A percentile compares a stretch with the other conserved stretches of the same genome.
These are phyloP conservation scores for Rhynchosporium secalis DNA, from an alignment of 2,329 filamentous ascomycete genomes.

Conservation along the genomic window DNA sequence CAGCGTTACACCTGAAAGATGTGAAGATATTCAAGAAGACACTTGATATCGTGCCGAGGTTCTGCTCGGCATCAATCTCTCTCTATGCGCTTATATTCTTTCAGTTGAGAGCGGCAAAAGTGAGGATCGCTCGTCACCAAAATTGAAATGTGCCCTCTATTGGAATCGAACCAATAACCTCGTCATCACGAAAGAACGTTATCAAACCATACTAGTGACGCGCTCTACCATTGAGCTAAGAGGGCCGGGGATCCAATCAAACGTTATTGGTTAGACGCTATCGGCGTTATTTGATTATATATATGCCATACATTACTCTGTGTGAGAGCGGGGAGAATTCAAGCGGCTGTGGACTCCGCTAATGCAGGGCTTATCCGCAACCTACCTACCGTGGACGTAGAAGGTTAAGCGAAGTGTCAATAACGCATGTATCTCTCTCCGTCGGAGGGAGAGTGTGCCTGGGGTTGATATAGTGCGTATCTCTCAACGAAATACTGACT, in stretches of 20 bases:
- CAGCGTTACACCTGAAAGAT: too few relatives aligned
- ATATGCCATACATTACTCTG: neutral
- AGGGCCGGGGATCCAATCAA: neutral
- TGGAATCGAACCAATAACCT: conserved; percentile 17
- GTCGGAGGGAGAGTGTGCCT: too few relatives aligned
- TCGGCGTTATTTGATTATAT: conserved; percentile 1
- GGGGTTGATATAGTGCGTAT: too few relatives aligned
- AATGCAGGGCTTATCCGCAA: conserved; percentile 3
- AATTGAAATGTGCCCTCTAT: neutral
- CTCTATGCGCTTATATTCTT: too few relatives aligned
- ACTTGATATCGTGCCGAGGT: too few relatives aligned
- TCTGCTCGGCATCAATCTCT: too few relatives aligned
- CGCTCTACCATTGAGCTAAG: conserved; percentile 16
- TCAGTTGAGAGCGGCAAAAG: neutral
- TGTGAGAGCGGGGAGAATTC: neutral
- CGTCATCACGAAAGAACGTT: neutral
- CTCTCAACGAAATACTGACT: too few relatives aligned
- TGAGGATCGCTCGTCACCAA: neutral
- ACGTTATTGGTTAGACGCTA: neutral
- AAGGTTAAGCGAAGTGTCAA: too few relatives aligned
- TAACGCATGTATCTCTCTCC: too few relatives aligned
- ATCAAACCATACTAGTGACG: conserved; percentile 3
- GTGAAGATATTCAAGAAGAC: too few relatives aligned
- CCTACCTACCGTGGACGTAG: too few relatives aligned
- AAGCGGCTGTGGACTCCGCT: neutral